Conservation (phyloP, 2,329 filamentous ascomycete species). For the Colletotrichum phormii region DNA sequence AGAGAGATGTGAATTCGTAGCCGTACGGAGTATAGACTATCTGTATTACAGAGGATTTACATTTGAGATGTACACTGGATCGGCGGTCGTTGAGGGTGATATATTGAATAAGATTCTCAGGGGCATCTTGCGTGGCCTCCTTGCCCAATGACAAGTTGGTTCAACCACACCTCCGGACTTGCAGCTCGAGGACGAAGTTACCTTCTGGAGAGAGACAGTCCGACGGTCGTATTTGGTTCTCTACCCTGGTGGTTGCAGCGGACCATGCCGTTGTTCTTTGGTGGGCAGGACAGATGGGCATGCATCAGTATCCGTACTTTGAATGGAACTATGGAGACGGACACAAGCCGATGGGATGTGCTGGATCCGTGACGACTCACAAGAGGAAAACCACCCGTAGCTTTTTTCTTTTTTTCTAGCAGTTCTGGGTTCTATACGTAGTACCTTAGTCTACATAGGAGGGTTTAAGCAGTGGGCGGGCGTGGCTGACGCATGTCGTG, state of each 20-base stretch:
- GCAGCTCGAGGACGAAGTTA: not conserved
- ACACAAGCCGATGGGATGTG: not conserved
- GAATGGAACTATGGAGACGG: not conserved
- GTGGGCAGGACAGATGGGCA: not conserved
- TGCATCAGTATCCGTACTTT: not conserved
- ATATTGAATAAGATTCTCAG: not conserved
- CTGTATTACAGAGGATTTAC: not conserved
- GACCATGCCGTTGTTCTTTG: not conserved
- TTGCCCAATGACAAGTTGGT: not conserved
- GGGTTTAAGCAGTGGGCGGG: not conserved
- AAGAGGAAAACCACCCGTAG: not conserved
- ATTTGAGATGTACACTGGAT: not conserved
- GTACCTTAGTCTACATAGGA: not conserved
- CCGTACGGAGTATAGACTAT: no score
- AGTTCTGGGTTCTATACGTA: not conserved
- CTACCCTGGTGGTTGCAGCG: not conserved
- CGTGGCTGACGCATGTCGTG: not conserved
- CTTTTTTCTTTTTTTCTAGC: not conserved
- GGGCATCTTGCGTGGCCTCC: not conserved
- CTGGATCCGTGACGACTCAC: not conserved
- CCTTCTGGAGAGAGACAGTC: slow-evolving; percentile 21
- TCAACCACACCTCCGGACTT: not conserved
- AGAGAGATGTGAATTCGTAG: not conserved
- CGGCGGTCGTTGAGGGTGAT: not conserved
- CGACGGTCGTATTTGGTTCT: slow-evolving; percentile 12